Base-by-base conservation (phyloP, 305 asterid species). In the Lippia alba region DNA sequence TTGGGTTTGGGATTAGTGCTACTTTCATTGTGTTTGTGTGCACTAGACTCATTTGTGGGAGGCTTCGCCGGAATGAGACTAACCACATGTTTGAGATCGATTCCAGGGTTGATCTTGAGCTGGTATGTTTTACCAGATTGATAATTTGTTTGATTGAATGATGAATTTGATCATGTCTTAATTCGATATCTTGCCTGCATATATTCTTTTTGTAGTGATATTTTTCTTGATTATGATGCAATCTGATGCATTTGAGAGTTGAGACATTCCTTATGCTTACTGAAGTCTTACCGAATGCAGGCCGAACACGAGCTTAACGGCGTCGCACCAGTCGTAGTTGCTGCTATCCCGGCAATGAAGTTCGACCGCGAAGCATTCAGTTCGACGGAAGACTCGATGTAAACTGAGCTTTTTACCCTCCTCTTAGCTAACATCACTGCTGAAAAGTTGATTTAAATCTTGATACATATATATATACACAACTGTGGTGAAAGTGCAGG, bases 1-100 rank as follows among this genome's bases (percentile, higher is more conserved):
- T 93, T 67, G 98, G 98, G 53, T 91, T 93, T 82, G 97, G 88
- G 18, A 89, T 93, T 96, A 93, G 98, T 82, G 97, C 96, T 11
- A 86, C 96, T 62, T 93, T 91, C 81, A 93, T 93, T 53, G 97
- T 87, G 24, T 93, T 93, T 82, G 90, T 91, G 63, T 91, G 96
- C 83, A 86, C 97, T 34, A 84, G 97, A 61, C 80, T 93, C 20
- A 81, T 89, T 51, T 91, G 92, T 75, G 97, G 91, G 70, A 80
- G 94, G 81, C 78, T 91, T 20, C 85, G 96, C 20, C 83, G 86
- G 36, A 40, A 78, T 19, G 91, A 90, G 64, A 81, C 87, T 49
- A 68, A 84, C 14, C 91, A 87, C 75, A 84, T 84, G 97, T 85
- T 86, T 48, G 96, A 89, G 76, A 78, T 87, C 78, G 90, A 81